Percentiles rank a stretch among this genome's conserved stretches.
phyloP scores from a whole-genome alignment of 2,329 filamentous ascomycete species.

The Fusarium sp. region DNA sequence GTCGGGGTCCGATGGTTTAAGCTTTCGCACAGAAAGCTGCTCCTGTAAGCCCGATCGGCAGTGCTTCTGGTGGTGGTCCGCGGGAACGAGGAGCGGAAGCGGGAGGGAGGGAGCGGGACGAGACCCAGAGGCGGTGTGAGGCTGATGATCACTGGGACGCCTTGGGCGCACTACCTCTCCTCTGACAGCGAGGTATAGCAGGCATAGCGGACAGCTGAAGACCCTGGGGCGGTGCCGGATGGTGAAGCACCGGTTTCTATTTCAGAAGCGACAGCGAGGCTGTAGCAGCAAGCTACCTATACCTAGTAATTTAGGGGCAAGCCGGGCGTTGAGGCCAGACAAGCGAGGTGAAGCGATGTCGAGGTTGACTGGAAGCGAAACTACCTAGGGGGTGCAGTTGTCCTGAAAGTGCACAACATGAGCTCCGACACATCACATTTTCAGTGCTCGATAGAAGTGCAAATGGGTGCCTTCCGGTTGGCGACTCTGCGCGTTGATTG shows the following conservation, averaged over 20 bases:
- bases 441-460: slow-evolving; percentile 25
- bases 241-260: slow-evolving; percentile 28
- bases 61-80: slow-evolving; percentile 37
- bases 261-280: slow-evolving; percentile 24
- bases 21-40: slow-evolving; percentile 15
- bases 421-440: slow-evolving; percentile 40
- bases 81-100: slow-evolving; percentile 47
- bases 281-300: slow-evolving; percentile 11
- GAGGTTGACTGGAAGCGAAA: slow-evolving; percentile 14
- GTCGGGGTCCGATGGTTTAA: slow-evolving; percentile 6
- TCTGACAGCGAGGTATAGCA: slow-evolving; percentile 22
- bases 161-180: slow-evolving; percentile 28
- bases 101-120: slow-evolving; percentile 48
- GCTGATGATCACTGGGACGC: slow-evolving; percentile 35
- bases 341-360: slow-evolving; percentile 18
- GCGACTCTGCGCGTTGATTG: slow-evolving; percentile 17
- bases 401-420: slow-evolving; percentile 27
- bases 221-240: slow-evolving; percentile 34
- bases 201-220: slow-evolving; percentile 30
- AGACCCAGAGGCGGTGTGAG: slow-evolving; percentile 49
- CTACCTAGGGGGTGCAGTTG: slow-evolving; percentile 13
- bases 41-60: slow-evolving; percentile 36
- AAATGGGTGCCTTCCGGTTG: slow-evolving; percentile 8
- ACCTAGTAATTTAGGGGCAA: neutral
- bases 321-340: slow-evolving; percentile 4